Conservation (phyloP, 306 rosid genomes). For the Fagus crenata region DNA sequence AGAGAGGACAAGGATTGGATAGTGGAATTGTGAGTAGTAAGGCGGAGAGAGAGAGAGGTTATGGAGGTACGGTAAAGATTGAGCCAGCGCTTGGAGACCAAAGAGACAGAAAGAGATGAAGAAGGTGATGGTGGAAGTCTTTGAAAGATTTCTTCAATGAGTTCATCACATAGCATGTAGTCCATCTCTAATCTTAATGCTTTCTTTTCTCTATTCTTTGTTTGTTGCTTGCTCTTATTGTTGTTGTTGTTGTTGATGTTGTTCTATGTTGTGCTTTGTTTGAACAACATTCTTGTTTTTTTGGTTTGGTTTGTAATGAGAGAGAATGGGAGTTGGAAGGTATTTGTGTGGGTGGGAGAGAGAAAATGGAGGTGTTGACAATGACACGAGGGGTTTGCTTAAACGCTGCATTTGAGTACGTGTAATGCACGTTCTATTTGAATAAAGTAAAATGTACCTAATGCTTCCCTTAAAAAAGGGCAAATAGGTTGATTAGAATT, state of each 20-base stretch:
- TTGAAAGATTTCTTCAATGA: slow-evolving; percentile 68
- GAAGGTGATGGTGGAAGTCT: slow-evolving; percentile 56
- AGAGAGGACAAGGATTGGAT: slow-evolving; percentile 47
- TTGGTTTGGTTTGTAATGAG: neutral
- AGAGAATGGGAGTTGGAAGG: neutral
- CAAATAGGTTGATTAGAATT: no score
- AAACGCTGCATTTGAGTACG: slow-evolving; percentile 34
- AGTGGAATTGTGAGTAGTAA: slow-evolving; percentile 32
- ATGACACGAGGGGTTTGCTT: slow-evolving; percentile 24
- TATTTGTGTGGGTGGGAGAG: slow-evolving; percentile 35
- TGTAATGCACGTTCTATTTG: slow-evolving; percentile 31
- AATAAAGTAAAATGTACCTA: neutral
- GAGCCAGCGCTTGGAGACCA: slow-evolving; percentile 92
- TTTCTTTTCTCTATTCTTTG: neutral
- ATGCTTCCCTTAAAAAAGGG: neutral
- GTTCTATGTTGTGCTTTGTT: neutral
- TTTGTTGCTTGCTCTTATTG: neutral
- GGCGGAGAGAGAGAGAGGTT: slow-evolving; percentile 63
- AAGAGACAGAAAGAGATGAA: slow-evolving; percentile 52
- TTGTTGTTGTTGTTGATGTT: neutral
- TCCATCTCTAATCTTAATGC: slow-evolving; percentile 42
- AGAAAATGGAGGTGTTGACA: slow-evolving; percentile 20
- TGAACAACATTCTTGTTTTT: neutral
- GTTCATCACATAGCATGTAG: slow-evolving; percentile 61
- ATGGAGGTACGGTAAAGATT: slow-evolving; percentile 62